Evolutionary conservation across 1,284 basidiomycete species (phyloP).

Genomic region (Sporisorium reilianum): DNA sequence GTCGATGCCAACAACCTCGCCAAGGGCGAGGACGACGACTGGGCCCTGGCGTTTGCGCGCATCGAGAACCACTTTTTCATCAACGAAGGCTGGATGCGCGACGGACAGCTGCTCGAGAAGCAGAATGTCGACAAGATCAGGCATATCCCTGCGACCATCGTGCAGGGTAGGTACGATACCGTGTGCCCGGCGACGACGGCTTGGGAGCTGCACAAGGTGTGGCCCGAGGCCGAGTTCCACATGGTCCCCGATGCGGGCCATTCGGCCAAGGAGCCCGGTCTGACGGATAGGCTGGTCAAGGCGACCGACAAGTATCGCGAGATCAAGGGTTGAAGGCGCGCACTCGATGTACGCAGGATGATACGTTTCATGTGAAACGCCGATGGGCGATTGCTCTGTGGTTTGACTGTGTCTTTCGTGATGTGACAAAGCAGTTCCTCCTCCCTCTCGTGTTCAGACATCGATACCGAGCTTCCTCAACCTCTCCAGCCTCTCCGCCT

Average conservation of each 20-base stretch:
- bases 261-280: constrained; percentile 83
- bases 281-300: constrained; percentile 79
- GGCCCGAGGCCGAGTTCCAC: constrained; percentile 52
- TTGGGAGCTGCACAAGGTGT: constrained; percentile 64
- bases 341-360: no score
- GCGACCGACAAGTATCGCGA: constrained; percentile 70
- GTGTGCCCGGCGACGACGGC: constrained; percentile 72
- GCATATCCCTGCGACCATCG: constrained; percentile 77
- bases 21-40: constrained; percentile 51
- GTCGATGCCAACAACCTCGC: constrained; percentile 56
- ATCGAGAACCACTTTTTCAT: constrained; percentile 93
- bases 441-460: constrained; percentile 28
- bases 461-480: constrained; percentile 57
- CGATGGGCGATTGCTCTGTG: no score
- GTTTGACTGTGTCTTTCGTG: not conserved
- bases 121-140: constrained; percentile 87
- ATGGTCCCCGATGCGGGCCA: constrained; percentile 92
- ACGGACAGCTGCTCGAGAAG: constrained; percentile 85
- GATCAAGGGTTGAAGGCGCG: constrained; percentile 22
- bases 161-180: constrained; percentile 77
- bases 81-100: constrained; percentile 84
- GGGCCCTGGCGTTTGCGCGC: constrained; percentile 78
- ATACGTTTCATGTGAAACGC: no score
- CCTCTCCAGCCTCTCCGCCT: constrained; percentile 48
- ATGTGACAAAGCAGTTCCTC: not conserved